These are phyloP conservation scores for Saccharomycopsis malanga DNA, from an alignment of 805 yeast species.

Conservation along the genomic window DNA sequence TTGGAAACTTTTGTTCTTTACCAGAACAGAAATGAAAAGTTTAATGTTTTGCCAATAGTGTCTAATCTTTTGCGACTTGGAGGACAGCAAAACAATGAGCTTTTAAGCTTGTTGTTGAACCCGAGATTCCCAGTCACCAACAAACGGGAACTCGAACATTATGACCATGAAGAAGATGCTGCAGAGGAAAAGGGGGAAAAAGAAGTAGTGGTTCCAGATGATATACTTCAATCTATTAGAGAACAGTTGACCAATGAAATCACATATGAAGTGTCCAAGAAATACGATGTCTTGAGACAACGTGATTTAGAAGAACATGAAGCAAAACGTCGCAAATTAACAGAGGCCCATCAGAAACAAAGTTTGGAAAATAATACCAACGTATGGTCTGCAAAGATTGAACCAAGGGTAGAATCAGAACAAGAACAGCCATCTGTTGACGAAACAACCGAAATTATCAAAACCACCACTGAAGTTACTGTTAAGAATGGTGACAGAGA, in stretches of 20 bases:
- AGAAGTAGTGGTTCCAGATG: neutral
- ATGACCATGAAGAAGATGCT: conserved; percentile 24
- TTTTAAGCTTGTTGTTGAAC: conserved; percentile 55
- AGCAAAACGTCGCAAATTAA: conserved; percentile 2
- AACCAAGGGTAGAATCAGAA: neutral
- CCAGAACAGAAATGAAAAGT: conserved; percentile 56
- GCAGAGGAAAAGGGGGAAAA: neutral
- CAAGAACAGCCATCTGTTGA: neutral
- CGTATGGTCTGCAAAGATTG: conserved; percentile 3
- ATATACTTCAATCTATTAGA: conserved; percentile 3
- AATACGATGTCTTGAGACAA: conserved; percentile 1
- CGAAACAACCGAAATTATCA: neutral
- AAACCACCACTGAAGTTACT: neutral
- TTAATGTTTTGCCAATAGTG: conserved; percentile 68
- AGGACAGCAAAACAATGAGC: conserved; percentile 32
- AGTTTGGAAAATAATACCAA: conserved; percentile 8
- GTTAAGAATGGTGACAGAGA: neutral
- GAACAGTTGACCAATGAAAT: conserved; percentile 1
- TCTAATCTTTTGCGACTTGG: conserved; percentile 40
- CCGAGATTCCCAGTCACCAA: conserved; percentile 63
- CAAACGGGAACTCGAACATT: conserved; percentile 24
- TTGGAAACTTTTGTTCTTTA: conserved; percentile 53
- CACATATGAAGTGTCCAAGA: conserved; percentile 2
- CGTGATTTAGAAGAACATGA: neutral
- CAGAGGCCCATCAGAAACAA: neutral